Evolutionary conservation across 495 filamentous ascomycete species (phyloP).

Genomic region (Parathielavia hyrcaniae): DNA sequence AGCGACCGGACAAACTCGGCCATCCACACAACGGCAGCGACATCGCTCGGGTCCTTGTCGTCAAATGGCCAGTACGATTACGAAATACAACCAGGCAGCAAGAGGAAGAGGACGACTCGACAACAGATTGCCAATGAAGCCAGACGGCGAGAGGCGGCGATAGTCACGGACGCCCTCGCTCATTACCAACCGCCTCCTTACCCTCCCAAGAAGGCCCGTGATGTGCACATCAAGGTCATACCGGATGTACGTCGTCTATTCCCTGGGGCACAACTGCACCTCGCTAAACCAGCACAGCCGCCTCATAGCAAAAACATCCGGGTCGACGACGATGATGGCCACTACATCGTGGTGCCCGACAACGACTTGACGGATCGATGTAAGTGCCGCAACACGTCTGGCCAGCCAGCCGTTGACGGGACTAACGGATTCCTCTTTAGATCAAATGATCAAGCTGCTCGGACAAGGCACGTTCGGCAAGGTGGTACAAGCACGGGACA

Average conservation of each 20-base stretch:
- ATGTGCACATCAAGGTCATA: conserved; percentile 77
- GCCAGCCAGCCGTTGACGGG: too few relatives aligned
- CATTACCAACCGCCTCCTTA: conserved; percentile 79
- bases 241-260: conserved; percentile 62
- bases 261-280: not conserved
- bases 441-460: conserved; percentile 78
- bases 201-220: conserved; percentile 83
- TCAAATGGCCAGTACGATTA: conserved; percentile 58
- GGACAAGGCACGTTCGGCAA: conserved; percentile 98
- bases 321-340: conserved; percentile 91
- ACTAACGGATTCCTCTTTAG: conserved; percentile 40
- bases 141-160: conserved; percentile 63
- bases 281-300: conserved; percentile 33
- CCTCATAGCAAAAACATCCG: conserved; percentile 48
- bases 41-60: conserved; percentile 68
- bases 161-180: conserved; percentile 61
- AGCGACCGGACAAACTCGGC: conserved; percentile 83
- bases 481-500: conserved; percentile 87
- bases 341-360: conserved; percentile 85
- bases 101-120: conserved; percentile 77
- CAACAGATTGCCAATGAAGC: conserved; percentile 75
- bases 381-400: conserved; percentile 44
- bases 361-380: conserved; percentile 81
- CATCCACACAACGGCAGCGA: conserved; percentile 81
- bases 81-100: conserved; percentile 58